Conservation (phyloP, 345 rosid species). For the Rhizophora apiculata region DNA sequence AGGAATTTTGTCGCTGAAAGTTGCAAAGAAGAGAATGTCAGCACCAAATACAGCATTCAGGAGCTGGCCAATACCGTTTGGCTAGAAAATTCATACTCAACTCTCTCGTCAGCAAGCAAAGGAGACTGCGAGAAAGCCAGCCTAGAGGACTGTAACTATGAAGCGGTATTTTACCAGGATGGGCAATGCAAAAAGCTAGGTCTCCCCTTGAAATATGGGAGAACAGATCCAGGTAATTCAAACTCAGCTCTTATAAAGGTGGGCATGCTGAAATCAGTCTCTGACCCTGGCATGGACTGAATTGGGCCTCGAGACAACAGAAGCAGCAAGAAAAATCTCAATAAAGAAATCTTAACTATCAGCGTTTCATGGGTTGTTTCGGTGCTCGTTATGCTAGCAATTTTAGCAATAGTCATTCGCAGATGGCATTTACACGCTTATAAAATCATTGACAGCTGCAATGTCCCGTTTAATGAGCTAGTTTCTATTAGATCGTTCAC, state of each 20-base stretch:
- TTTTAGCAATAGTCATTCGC: slow-evolving; percentile 7
- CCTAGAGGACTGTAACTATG: slow-evolving; percentile 26
- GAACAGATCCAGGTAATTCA: background rate
- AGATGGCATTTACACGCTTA: slow-evolving; percentile 9
- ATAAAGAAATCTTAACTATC: background rate
- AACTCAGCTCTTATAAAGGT: slow-evolving; percentile 23
- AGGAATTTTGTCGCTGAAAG: too few species aligned
- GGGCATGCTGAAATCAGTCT: background rate
- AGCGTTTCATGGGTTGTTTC: background rate
- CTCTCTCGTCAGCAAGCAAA: background rate
- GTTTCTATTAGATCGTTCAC: slow-evolving; percentile 18
- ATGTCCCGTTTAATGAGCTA: background rate
- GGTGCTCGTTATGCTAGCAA: slow-evolving; percentile 1
- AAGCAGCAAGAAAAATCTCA: background rate
- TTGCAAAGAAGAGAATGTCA: too few species aligned
- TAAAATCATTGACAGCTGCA: background rate
- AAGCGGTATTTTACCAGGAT: slow-evolving; percentile 19
- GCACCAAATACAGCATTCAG: slow-evolving; percentile 2
- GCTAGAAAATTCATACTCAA: slow-evolving; percentile 18
- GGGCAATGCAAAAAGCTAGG: slow-evolving; percentile 19
- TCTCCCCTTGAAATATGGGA: slow-evolving; percentile 32
- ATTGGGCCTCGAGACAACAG: background rate
- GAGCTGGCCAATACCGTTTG: background rate
- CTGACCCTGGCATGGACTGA: background rate
- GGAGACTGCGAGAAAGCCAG: slow-evolving; percentile 22